Base-by-base conservation (phyloP, 2,329 filamentous ascomycete species). In the Fusarium graminum region DNA sequence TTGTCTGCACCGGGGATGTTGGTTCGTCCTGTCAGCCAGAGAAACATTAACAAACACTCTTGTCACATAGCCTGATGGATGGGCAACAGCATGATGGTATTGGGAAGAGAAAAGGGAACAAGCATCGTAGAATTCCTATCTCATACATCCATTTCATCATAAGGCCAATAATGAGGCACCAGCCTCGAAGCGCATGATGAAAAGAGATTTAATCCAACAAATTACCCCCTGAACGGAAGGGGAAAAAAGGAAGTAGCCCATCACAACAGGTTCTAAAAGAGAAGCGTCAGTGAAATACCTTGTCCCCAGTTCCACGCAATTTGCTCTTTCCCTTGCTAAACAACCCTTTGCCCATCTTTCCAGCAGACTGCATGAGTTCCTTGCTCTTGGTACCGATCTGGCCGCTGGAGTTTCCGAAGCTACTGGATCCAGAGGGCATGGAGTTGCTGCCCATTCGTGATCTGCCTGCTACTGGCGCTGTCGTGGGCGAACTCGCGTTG, bases 311-410 rank as follows among this genome's bases (percentile, higher is more conserved):
- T 75, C 84, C 86, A 65, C 85, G 83, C 77, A 97, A 88, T 79
- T 92, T 94, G 80, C 87, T 94, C 80, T 92, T 94, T 70, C 94
- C 92, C 81, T 97, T 97, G 68, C 91, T 93, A 77, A 97, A 90
- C 67, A 97, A 79, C 51, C 94, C 94, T 81, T 97, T 97, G 46
- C 94, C 93, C 59, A 93, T 92, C 75, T 92, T 93, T 52, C 92
- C 93, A 53, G 94, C 94, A 22, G 90, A 90, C 68, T 95, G 92
- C 75, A 97, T 85, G 28, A 97, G 81, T 72, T 96, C 93, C 80
- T 97, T 97, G 76, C 94, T 90, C 81, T 94, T 94, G 38, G 89
- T 86, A 70, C 92, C 91, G 76, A 94, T 87, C 73, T 91, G 88
- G 67, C 86, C 82, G 62, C 85, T 80, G 46, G 86, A 86, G 59